Evolutionary conservation across 345 rosid genomes (phyloP).

Genomic region (Balakata baccata): DNA sequence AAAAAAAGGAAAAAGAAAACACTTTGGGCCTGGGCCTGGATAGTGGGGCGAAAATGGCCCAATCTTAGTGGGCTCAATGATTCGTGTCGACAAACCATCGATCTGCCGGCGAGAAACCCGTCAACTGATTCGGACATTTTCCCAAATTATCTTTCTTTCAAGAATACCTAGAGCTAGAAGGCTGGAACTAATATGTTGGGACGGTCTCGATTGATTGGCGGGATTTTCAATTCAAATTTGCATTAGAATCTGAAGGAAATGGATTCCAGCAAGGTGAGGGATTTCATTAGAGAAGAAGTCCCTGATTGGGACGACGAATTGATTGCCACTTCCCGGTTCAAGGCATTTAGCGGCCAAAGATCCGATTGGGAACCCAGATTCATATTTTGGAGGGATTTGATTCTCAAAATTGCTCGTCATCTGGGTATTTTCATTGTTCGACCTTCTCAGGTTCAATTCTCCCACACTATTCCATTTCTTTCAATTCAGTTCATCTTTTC

Average conservation of each 20-base stretch:
- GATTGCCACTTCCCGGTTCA: constrained; percentile 68
- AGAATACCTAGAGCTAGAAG: background rate
- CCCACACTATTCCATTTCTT: background rate
- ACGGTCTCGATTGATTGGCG: background rate
- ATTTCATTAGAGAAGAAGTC: constrained; percentile 58
- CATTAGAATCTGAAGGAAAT: constrained; percentile 25
- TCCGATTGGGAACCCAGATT: constrained; percentile 76
- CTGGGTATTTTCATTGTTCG: constrained; percentile 44
- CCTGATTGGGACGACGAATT: constrained; percentile 84
- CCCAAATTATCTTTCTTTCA: too few species aligned
- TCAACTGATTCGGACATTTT: background rate
- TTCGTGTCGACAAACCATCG: background rate
- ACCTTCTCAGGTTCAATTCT: constrained; percentile 57
- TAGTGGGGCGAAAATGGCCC: background rate
- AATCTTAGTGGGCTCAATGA: too few species aligned
- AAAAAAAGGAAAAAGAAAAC: too few species aligned
- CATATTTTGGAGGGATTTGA: constrained; percentile 77
- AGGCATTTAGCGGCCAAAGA: constrained; percentile 88
- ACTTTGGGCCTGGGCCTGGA: too few species aligned
- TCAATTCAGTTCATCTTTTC: background rate
- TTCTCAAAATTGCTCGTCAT: constrained; percentile 53
- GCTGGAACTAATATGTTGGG: background rate
- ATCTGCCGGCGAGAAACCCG: background rate
- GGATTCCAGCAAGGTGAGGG: constrained; percentile 37
- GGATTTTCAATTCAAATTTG: constrained; percentile 13